Conservation (phyloP, 2,329 filamentous ascomycete genomes). For the Phialophora tarda region DNA sequence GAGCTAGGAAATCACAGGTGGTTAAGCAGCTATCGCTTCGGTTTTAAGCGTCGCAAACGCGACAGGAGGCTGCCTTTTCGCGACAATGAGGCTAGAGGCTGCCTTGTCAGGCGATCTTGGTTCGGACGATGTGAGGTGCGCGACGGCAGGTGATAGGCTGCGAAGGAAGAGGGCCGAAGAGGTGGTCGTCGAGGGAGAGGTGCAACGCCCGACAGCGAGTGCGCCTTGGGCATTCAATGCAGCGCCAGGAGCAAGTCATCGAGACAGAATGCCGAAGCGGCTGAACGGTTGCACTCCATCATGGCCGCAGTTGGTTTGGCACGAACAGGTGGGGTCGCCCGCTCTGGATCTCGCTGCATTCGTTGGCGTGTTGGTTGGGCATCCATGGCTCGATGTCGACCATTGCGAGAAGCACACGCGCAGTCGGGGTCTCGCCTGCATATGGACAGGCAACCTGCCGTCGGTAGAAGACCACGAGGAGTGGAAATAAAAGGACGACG, state of each 20-base stretch:
- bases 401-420: conserved; percentile 2
- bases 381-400: conserved; percentile 1
- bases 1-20: not conserved
- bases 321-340: not conserved
- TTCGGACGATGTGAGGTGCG: not conserved
- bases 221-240: conserved; percentile 5
- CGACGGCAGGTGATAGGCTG: not conserved
- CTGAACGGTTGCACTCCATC: conserved; percentile 1
- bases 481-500: not conserved
- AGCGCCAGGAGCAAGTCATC: not conserved
- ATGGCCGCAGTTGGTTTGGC: not conserved
- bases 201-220: not conserved
- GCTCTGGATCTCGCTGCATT: not conserved
- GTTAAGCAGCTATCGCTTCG: not conserved
- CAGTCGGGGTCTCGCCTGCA: not conserved
- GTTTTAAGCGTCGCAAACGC: not conserved
- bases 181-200: not conserved
- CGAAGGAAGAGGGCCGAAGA: not conserved
- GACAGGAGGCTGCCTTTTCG: not conserved
- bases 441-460: not conserved
- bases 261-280: not conserved
- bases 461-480: not conserved
- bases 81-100: not conserved
- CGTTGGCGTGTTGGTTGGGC: conserved; percentile 3
- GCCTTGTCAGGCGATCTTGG: conserved; percentile 1